phyloP scores from a whole-genome alignment of 805 yeast genomes.

The Soucietia sequanensis region DNA sequence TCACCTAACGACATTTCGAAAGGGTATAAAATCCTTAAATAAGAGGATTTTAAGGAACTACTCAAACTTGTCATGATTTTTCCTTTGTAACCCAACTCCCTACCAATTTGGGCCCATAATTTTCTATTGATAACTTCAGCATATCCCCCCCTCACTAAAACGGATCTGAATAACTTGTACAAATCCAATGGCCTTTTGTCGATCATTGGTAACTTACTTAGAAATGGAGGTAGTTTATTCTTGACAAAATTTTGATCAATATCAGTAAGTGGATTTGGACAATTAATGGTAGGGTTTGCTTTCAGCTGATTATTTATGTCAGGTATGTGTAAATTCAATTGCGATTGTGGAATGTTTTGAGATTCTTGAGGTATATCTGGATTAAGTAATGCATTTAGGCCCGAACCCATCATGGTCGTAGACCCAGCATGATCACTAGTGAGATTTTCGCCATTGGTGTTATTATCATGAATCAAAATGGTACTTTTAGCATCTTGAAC shows the following conservation, averaged over 20 bases:
- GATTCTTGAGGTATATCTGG: no score
- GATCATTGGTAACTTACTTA: constrained; percentile 56
- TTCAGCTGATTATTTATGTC: no score
- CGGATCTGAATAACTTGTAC: constrained; percentile 56
- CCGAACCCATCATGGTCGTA: no score
- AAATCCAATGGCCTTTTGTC: constrained; percentile 68
- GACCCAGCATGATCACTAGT: no score
- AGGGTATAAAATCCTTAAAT: constrained; percentile 42
- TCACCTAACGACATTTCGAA: constrained; percentile 23
- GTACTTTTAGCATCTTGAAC: no score
- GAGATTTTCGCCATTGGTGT: no score
- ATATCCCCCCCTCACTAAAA: constrained; percentile 66
- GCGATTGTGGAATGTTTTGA: no score
- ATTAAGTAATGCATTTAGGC: no score
- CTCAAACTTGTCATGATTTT: constrained; percentile 70
- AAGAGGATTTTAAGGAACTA: constrained; percentile 61
- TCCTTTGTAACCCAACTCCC: constrained; percentile 76
- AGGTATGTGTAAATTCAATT: no score
- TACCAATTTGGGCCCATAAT: constrained; percentile 80
- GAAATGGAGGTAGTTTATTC: constrained; percentile 18
- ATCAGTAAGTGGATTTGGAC: no score
- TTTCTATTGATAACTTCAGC: constrained; percentile 60
- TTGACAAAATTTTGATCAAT: no score
- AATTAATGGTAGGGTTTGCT: background rate
- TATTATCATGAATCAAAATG: no score